phyloP scores from a whole-genome alignment of 106 monocot genomes.

The Phalaenopsis aphrodite region DNA sequence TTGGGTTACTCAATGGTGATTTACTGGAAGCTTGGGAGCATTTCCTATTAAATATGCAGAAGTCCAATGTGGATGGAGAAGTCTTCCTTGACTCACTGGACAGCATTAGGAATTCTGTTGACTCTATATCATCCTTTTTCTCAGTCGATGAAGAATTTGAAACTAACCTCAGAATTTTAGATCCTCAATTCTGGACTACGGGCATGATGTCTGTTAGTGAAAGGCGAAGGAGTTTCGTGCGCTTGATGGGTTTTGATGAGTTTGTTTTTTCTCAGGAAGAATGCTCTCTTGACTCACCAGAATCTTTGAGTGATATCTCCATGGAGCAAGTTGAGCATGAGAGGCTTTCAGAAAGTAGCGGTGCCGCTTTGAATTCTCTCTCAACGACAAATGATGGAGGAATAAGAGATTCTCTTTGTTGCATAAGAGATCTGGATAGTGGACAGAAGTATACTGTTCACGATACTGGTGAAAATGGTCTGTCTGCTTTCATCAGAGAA shows the following conservation, averaged over 20 bases:
- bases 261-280: background rate
- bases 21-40: constrained; percentile 9
- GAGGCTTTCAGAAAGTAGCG: constrained; percentile 17
- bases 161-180: constrained; percentile 9
- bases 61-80: constrained; percentile 24
- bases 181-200: constrained; percentile 33
- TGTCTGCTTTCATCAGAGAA: constrained; percentile 32
- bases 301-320: background rate
- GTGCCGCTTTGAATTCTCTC: constrained; percentile 17
- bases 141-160: constrained; percentile 10
- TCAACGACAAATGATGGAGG: constrained; percentile 1
- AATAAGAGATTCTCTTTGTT: constrained; percentile 10
- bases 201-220: constrained; percentile 45
- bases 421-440: constrained; percentile 44
- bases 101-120: constrained; percentile 16
- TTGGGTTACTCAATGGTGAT: constrained; percentile 14
- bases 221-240: constrained; percentile 41
- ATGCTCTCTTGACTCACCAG: background rate
- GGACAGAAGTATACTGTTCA: constrained; percentile 36
- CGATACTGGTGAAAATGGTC: constrained; percentile 22
- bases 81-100: constrained; percentile 52
- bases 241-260: constrained; percentile 36
- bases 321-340: constrained; percentile 5
- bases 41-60: constrained; percentile 36
- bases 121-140: constrained; percentile 19